These are phyloP conservation scores for Ceratocystis diversiconidia DNA, from an alignment of 2,329 filamentous ascomycete genomes.

Conservation along the genomic window DNA sequence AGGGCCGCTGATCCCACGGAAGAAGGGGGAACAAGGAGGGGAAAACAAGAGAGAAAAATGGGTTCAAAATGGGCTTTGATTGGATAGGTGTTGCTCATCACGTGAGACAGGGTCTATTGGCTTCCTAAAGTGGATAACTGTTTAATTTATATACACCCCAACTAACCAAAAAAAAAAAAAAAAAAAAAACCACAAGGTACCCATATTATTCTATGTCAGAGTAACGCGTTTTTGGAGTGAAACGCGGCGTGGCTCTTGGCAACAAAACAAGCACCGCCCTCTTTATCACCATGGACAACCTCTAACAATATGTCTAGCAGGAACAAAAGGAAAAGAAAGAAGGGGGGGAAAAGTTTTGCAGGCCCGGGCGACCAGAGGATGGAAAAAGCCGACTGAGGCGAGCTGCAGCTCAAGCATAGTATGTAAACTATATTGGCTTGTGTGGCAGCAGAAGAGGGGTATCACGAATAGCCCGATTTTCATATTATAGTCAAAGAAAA, in stretches of 20 bases:
- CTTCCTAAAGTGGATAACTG: too few relatives aligned
- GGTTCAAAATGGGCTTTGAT: too few relatives aligned
- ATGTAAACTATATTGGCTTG: not conserved
- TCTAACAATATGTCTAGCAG: not conserved
- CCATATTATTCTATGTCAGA: too few relatives aligned
- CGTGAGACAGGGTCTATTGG: too few relatives aligned
- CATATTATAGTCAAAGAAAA: too few relatives aligned
- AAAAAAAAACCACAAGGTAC: not conserved
- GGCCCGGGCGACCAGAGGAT: not conserved
- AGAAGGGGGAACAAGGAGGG: too few relatives aligned
- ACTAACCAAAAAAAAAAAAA: too few relatives aligned
- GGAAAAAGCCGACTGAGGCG: not conserved
- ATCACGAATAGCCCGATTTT: too few relatives aligned
- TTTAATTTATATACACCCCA: too few relatives aligned
- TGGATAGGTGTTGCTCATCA: too few relatives aligned
- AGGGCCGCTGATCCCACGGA: too few relatives aligned
- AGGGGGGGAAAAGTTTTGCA: not conserved
- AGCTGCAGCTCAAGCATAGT: slow-evolving; percentile 6
- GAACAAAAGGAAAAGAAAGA: not conserved
- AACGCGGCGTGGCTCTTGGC: slow-evolving; percentile 1
- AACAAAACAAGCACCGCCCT: not conserved
- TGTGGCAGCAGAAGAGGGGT: not conserved
- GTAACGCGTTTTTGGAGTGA: not conserved
- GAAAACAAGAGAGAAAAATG: too few relatives aligned
- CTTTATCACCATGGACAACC: not conserved